A percentile compares a stretch with the other conserved stretches of the same genome.
These are phyloP conservation scores for Tylopilus balloui DNA, from an alignment of 768 basidiomycete genomes.

Conservation along the genomic window DNA sequence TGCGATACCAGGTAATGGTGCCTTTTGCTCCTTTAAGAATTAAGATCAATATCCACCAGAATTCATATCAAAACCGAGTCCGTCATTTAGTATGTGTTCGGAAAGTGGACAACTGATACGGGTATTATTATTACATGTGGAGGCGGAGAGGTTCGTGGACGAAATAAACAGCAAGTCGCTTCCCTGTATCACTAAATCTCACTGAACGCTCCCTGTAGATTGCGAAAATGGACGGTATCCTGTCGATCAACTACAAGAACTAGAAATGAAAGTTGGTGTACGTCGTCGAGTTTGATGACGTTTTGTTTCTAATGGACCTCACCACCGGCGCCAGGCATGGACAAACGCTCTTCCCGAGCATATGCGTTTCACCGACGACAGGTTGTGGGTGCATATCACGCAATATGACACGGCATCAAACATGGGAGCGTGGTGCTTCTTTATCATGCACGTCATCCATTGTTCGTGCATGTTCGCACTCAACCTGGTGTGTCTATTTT, in stretches of 20 bases:
- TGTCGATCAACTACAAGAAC: conserved; percentile 37
- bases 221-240: conserved; percentile 25
- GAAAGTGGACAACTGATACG: conserved; percentile 78
- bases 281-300: conserved; percentile 1
- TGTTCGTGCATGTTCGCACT: conserved; percentile 64
- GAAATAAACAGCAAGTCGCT: conserved; percentile 43
- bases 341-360: conserved; percentile 60
- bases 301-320: conserved; percentile 5
- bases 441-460: conserved; percentile 67
- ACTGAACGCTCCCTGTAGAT: conserved; percentile 29
- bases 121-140: conserved; percentile 58
- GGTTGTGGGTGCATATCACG: conserved; percentile 59
- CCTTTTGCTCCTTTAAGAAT: not conserved
- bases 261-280: conserved; percentile 41
- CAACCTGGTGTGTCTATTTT: conserved; percentile 47
- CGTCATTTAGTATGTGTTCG: conserved; percentile 44
- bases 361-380: conserved; percentile 68
- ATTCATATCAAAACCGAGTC: conserved; percentile 61
- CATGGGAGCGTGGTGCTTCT: conserved; percentile 78
- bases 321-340: conserved; percentile 50
- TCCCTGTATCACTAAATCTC: not conserved
- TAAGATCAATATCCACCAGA: conserved; percentile 39
- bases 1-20: conserved; percentile 28
- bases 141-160: conserved; percentile 54
- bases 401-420: conserved; percentile 81